phyloP scores from a whole-genome alignment of 2,329 filamentous ascomycete genomes.

The Ascochyta rabiei region DNA sequence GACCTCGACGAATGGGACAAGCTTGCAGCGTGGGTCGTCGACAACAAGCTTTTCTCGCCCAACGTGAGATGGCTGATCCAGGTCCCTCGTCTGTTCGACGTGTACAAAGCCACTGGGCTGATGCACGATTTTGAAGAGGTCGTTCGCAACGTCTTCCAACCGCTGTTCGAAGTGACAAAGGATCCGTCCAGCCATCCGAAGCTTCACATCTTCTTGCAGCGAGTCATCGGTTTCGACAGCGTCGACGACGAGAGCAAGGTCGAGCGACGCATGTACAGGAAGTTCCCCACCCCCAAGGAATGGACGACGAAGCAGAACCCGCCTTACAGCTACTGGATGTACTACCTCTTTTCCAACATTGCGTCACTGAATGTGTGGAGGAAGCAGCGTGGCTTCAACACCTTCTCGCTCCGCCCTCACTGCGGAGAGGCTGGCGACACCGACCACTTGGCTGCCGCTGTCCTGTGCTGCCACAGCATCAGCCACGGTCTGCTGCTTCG shows the following conservation, averaged over 20 bases:
- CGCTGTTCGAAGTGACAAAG: slow-evolving; percentile 91
- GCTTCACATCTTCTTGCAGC: slow-evolving; percentile 89
- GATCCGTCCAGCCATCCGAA: slow-evolving; percentile 88
- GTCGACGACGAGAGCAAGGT: slow-evolving; percentile 98
- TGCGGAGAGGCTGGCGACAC: slow-evolving; percentile 97
- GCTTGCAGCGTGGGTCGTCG: slow-evolving; percentile 93
- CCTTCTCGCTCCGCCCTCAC: slow-evolving; percentile 89
- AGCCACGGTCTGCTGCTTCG: slow-evolving; percentile 90
- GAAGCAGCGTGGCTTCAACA: slow-evolving; percentile 91
- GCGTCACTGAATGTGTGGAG: slow-evolving; percentile 90
- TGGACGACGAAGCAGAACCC: slow-evolving; percentile 96
- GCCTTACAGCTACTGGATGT: slow-evolving; percentile 99
- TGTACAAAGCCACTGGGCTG: slow-evolving; percentile 87
- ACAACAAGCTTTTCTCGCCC: slow-evolving; percentile 97
- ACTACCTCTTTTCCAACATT: slow-evolving; percentile 95
- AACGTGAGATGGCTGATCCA: slow-evolving; percentile 98
- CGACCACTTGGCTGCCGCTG: slow-evolving; percentile 90
- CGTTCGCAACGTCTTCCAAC: slow-evolving; percentile 88
- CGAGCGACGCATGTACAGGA: slow-evolving; percentile 90
- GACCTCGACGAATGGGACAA: slow-evolving; percentile 97
- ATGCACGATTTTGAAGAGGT: slow-evolving; percentile 92
- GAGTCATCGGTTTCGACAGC: slow-evolving; percentile 95
- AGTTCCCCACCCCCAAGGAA: slow-evolving; percentile 86
- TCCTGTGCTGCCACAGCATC: slow-evolving; percentile 94
- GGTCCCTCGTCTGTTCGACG: slow-evolving; percentile 90